Conservation (phyloP, 345 rosid species). For the Iberis pinnata region DNA sequence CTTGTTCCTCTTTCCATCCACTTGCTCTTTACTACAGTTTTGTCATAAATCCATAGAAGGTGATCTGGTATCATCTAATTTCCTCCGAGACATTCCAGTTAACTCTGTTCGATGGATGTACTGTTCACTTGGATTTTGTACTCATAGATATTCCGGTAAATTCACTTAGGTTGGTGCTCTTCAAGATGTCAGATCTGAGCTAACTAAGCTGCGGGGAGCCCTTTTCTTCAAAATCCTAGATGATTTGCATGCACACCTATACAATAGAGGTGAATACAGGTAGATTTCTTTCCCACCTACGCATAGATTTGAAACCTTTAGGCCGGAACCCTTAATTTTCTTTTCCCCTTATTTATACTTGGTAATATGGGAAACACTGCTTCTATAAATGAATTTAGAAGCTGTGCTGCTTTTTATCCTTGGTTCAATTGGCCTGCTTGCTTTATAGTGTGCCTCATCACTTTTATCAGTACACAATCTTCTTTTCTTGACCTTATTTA, state of each 20-base stretch:
- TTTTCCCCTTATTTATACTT: neutral
- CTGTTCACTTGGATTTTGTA: conserved; percentile 17
- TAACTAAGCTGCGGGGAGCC: conserved; percentile 77
- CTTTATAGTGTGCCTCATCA: conserved; percentile 12
- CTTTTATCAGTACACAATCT: conserved; percentile 15
- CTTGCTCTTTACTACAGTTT: conserved; percentile 7
- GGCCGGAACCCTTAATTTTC: neutral
- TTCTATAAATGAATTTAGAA: neutral
- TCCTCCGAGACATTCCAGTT: neutral
- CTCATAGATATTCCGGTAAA: conserved; percentile 22
- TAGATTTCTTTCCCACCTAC: conserved; percentile 24
- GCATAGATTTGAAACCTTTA: neutral
- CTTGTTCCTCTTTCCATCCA: conserved; percentile 10
- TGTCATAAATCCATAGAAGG: conserved; percentile 2
- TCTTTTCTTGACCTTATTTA: conserved; percentile 33
- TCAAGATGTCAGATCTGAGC: conserved; percentile 96
- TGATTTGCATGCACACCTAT: conserved; percentile 93
- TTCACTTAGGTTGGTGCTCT: conserved; percentile 86
- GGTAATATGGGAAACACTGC: neutral
- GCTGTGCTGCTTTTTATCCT: conserved; percentile 2
- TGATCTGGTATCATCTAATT: conserved; percentile 16
- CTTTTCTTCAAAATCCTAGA: conserved; percentile 81
- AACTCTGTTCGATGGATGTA: conserved; percentile 12
- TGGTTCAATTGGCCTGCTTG: conserved; percentile 9
- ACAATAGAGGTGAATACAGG: conserved; percentile 96